Base-by-base conservation (phyloP, 805 yeast species). In the Monosporozyma servazzii region DNA sequence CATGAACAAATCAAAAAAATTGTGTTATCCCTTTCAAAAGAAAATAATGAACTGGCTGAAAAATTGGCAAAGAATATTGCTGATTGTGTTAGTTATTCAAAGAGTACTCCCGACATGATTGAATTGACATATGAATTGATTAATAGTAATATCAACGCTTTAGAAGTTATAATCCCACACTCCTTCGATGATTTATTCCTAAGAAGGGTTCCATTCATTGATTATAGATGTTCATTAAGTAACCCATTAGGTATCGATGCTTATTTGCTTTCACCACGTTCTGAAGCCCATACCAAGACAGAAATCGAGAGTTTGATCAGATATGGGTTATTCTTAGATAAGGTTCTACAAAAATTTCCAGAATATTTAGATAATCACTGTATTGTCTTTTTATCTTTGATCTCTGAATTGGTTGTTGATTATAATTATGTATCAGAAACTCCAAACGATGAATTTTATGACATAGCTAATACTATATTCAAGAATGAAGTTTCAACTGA, bases 161-260 rank as follows among this genome's bases (percentile, higher is more conserved):
- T 43, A 3, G 44, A 37, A 5, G 51, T 37, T 11, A 57, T 63
- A 8, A 49, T 59, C 1, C 59, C 61, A 0, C 53, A 56, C 9
- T 53, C 61, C 8, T 48, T 62, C 2, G 46, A 51, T 3, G 45
- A 36, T 1, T 60, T 66, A 44, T 51, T 67, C 23, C 49, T 44
- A 0, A 57, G 63, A 5, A 65, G 69, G 61, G 66, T 72, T 13
- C 60, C 63, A 1, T 27, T 39, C 2, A 55, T 71, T 33, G 74
- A 72, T 52, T 61, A 69, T 10, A 63, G 71, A 41, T 53, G 79
- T 20, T 60, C 82, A 0, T 58, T 78, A 25, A 75, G 79, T 0
- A 79, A 78, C 56, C 72, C 79, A 1, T 58, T 80, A 46, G 75
- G 68, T 25, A 66, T 70, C 11, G 75, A 71, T 50, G 64, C 75